phyloP scores from a whole-genome alignment of 192 early-diverging fungal species.

The Backusella westeae region DNA sequence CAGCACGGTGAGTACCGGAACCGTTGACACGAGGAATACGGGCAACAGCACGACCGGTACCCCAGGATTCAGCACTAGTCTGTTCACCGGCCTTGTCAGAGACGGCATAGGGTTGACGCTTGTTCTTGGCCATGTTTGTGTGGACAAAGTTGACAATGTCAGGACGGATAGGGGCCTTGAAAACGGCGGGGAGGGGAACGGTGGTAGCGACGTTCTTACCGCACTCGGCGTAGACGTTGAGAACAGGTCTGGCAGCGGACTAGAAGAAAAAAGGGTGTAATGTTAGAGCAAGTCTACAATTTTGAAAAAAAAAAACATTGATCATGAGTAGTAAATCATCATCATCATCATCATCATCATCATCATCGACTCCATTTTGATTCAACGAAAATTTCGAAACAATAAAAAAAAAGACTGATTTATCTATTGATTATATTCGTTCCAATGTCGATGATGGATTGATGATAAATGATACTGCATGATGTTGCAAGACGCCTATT shows the following conservation, averaged over 20 bases:
- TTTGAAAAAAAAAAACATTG: background rate
- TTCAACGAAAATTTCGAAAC: background rate
- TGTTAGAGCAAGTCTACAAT: background rate
- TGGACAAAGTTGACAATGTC: constrained; percentile 96
- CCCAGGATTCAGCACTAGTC: constrained; percentile 98
- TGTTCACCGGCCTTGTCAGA: constrained; percentile 98
- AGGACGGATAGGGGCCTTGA: constrained; percentile 97
- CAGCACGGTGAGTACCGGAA: constrained; percentile 95
- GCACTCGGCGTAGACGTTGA: constrained; percentile 86
- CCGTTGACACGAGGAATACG: constrained; percentile 99
- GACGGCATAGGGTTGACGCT: constrained; percentile 96
- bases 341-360: background rate
- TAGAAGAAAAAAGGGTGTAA: background rate
- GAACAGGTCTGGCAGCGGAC: constrained; percentile 77
- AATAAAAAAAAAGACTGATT: background rate
- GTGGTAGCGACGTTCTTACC: constrained; percentile 69
- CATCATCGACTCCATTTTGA: background rate
- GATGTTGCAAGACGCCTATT: background rate
- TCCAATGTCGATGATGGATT: background rate
- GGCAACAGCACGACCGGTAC: constrained; percentile 98
- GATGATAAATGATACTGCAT: background rate
- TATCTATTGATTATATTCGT: background rate
- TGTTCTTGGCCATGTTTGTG: constrained; percentile 99
- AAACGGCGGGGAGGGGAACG: constrained; percentile 87
- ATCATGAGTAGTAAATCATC: background rate